Percentiles rank a stretch among this genome's conserved stretches.
phyloP scores from a whole-genome alignment of 2,329 filamentous ascomycete species.

The Coleophoma eucalyptorum region DNA sequence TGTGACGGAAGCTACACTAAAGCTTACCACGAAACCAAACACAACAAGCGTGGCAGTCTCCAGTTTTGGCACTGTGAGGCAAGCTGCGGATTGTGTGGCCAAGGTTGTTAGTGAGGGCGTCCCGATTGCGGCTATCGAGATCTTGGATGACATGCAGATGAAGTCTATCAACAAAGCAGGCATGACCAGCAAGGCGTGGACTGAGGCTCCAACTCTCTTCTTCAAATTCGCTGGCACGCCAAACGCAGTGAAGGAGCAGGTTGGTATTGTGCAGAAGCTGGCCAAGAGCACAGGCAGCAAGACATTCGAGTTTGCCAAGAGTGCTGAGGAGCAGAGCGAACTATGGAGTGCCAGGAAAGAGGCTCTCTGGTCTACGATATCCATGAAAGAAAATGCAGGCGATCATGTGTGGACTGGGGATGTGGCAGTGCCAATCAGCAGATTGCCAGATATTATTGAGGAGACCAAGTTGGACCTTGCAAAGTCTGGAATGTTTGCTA shows the following conservation, averaged over 20 bases:
- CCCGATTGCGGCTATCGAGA: constrained; percentile 86
- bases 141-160: constrained; percentile 91
- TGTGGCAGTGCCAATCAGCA: constrained; percentile 77
- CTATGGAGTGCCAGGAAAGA: constrained; percentile 84
- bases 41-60: constrained; percentile 77
- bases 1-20: constrained; percentile 86
- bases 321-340: constrained; percentile 66
- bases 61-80: constrained; percentile 47
- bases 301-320: constrained; percentile 75
- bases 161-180: constrained; percentile 62
- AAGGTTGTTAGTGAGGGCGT: constrained; percentile 77
- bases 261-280: constrained; percentile 61
- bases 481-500: constrained; percentile 52
- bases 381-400: constrained; percentile 52
- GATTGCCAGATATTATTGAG: constrained; percentile 72
- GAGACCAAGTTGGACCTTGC: constrained; percentile 63
- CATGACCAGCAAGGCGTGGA: constrained; percentile 63
- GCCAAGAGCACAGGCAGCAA: constrained; percentile 59
- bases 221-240: constrained; percentile 80
- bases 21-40: constrained; percentile 77
- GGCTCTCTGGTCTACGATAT: constrained; percentile 77
- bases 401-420: constrained; percentile 83
- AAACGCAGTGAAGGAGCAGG: constrained; percentile 72
- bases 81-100: constrained; percentile 61
- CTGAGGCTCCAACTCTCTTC: constrained; percentile 72